Evolutionary conservation across 768 basidiomycete species (phyloP).

Genomic region (Pleurotus tuoliensis): DNA sequence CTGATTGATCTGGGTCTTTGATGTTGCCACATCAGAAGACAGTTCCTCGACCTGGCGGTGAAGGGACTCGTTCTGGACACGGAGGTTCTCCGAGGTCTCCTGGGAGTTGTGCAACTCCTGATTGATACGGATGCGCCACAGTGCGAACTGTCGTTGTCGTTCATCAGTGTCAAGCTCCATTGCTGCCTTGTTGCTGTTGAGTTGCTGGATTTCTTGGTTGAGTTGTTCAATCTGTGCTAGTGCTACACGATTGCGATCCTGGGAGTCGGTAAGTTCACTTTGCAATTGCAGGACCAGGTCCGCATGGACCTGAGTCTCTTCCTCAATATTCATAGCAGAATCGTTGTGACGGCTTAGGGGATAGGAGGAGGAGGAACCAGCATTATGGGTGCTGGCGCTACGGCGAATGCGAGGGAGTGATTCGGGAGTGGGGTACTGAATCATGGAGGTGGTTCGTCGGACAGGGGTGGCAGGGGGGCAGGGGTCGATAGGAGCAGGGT

Average conservation of each 20-base stretch:
- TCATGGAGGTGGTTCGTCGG: background rate
- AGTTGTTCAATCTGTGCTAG: background rate
- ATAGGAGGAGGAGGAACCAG: background rate
- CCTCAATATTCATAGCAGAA: background rate
- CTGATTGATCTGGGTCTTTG: too few relatives aligned
- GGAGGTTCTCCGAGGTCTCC: too few relatives aligned
- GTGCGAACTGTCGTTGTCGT: too few relatives aligned
- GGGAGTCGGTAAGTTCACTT: background rate
- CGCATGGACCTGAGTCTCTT: background rate
- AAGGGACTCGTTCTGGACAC: too few relatives aligned
- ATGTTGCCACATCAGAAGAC: too few relatives aligned
- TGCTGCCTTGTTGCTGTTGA: background rate
- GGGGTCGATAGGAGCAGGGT: too few relatives aligned
- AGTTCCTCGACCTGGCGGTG: too few relatives aligned
- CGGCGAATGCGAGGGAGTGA: background rate
- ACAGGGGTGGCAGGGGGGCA: background rate
- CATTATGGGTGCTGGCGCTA: background rate
- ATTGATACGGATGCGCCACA: too few relatives aligned
- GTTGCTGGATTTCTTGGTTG: background rate
- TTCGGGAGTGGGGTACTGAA: background rate
- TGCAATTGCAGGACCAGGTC: background rate
- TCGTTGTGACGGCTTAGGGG: background rate
- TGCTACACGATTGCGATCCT: background rate
- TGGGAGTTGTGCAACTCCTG: too few relatives aligned
- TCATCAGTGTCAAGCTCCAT: background rate